Conservation (phyloP, 2,329 filamentous ascomycete species). For the Verticillium longisporum region DNA sequence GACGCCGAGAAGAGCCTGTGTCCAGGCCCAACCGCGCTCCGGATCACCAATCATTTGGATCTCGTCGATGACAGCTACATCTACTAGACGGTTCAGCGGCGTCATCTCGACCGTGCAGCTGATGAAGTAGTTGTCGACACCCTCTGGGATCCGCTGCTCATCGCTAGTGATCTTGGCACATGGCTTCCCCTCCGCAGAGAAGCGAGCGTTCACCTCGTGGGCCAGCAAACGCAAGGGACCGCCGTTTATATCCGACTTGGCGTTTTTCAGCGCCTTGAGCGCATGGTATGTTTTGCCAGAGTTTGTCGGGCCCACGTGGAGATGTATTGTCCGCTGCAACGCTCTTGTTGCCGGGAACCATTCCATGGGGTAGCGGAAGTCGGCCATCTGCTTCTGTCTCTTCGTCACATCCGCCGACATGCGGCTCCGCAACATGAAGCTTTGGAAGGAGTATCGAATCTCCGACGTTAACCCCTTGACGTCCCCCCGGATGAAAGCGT, state of each 20-base stretch:
- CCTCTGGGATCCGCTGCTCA: conserved; percentile 66
- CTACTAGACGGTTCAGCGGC: conserved; percentile 49
- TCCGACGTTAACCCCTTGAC: conserved; percentile 44
- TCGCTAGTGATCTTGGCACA: conserved; percentile 88
- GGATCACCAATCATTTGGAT: conserved; percentile 90
- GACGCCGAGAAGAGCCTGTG: conserved; percentile 78
- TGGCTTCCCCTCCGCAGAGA: conserved; percentile 67
- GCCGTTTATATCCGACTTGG: conserved; percentile 75
- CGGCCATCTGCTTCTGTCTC: conserved; percentile 62
- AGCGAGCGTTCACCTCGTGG: conserved; percentile 88
- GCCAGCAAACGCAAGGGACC: conserved; percentile 84
- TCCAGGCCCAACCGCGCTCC: conserved; percentile 90
- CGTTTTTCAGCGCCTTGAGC: conserved; percentile 72
- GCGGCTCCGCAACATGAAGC: conserved; percentile 49
- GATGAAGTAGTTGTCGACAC: conserved; percentile 52
- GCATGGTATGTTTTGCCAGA: conserved; percentile 98
- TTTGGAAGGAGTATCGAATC: conserved; percentile 63
- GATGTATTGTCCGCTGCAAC: conserved; percentile 75
- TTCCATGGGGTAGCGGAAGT: conserved; percentile 81
- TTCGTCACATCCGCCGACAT: conserved; percentile 50
- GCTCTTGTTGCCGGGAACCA: conserved; percentile 84
- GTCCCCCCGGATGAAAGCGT: conserved; percentile 51
- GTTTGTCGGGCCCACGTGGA: conserved; percentile 95
- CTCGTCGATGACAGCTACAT: conserved; percentile 95
- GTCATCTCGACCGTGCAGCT: conserved; percentile 95